A percentile compares a stretch with the other conserved stretches of the same genome.
These are phyloP conservation scores for Cladophialophora carrionii DNA, from an alignment of 2,329 filamentous ascomycete genomes.

Conservation along the genomic window DNA sequence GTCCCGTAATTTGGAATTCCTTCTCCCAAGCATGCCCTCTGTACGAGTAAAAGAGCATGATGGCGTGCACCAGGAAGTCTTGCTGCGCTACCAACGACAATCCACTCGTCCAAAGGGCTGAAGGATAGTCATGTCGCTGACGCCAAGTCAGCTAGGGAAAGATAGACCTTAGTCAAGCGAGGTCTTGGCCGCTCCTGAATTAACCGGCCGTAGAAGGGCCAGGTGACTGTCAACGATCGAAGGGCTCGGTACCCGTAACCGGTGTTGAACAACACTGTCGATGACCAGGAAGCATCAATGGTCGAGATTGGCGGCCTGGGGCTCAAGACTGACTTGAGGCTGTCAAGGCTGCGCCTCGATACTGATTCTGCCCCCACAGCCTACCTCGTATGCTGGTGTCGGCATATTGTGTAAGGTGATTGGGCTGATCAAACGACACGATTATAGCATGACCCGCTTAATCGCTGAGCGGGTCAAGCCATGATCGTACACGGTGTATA, in stretches of 20 bases:
- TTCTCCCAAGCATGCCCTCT: neutral
- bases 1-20: neutral
- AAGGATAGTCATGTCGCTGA: neutral
- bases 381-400: neutral
- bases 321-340: neutral
- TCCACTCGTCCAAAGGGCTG: neutral
- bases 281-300: neutral
- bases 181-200: neutral
- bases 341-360: neutral
- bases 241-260: no score
- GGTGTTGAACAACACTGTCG: neutral
- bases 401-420: no score
- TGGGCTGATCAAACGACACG: neutral
- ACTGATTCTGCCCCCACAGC: neutral
- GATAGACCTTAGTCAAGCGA: neutral
- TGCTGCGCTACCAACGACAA: neutral
- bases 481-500: neutral
- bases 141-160: slow-evolving; percentile 2
- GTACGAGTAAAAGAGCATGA: neutral
- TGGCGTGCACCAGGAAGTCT: neutral
- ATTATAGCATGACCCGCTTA: neutral
- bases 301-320: neutral
- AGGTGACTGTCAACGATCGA: no score
- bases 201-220: neutral
- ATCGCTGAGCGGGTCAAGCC: neutral